These are phyloP conservation scores for Globisporangium camurandrum DNA, from an alignment of 352 stramenopile species.

Conservation along the genomic window DNA sequence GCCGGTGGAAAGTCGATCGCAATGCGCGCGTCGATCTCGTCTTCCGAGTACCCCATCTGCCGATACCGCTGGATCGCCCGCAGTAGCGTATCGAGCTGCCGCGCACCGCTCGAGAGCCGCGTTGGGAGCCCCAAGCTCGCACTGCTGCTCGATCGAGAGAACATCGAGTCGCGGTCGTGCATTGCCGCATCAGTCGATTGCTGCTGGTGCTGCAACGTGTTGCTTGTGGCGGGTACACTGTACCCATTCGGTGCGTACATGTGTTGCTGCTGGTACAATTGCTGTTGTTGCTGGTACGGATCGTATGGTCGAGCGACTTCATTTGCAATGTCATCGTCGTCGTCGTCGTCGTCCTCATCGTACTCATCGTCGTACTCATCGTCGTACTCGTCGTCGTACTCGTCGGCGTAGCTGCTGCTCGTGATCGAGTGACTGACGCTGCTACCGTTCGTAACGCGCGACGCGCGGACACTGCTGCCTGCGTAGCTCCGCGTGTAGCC, in stretches of 20 bases:
- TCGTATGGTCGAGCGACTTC: slow-evolving; percentile 55
- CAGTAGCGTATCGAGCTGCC: slow-evolving; percentile 51
- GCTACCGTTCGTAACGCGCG: slow-evolving; percentile 26
- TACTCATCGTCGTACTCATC: slow-evolving; percentile 16
- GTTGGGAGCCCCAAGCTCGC: slow-evolving; percentile 51
- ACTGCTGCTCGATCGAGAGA: slow-evolving; percentile 44
- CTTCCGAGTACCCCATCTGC: slow-evolving; percentile 40
- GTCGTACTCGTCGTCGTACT: slow-evolving; percentile 21
- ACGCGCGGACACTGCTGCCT: slow-evolving; percentile 13
- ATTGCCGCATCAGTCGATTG: no score
- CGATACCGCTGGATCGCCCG: slow-evolving; percentile 59
- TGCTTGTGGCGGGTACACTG: neutral
- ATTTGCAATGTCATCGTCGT: slow-evolving; percentile 70
- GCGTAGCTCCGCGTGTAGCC: slow-evolving; percentile 6
- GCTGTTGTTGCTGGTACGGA: slow-evolving; percentile 8
- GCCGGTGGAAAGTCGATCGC: slow-evolving; percentile 53
- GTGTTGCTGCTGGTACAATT: neutral
- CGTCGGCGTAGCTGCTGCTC: slow-evolving; percentile 14
- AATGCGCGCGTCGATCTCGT: slow-evolving; percentile 61
- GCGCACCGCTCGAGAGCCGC: slow-evolving; percentile 48
- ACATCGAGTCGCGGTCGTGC: slow-evolving; percentile 25
- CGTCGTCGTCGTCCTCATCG: slow-evolving; percentile 34
- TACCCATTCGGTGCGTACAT: neutral
- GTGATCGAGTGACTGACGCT: slow-evolving; percentile 9
- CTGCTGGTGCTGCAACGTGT: neutral